Percentiles rank a stretch among this genome's conserved stretches.
These are phyloP conservation scores for Fusarium sp. DNA, from an alignment of 2,329 filamentous ascomycete species.

Conservation along the genomic window DNA sequence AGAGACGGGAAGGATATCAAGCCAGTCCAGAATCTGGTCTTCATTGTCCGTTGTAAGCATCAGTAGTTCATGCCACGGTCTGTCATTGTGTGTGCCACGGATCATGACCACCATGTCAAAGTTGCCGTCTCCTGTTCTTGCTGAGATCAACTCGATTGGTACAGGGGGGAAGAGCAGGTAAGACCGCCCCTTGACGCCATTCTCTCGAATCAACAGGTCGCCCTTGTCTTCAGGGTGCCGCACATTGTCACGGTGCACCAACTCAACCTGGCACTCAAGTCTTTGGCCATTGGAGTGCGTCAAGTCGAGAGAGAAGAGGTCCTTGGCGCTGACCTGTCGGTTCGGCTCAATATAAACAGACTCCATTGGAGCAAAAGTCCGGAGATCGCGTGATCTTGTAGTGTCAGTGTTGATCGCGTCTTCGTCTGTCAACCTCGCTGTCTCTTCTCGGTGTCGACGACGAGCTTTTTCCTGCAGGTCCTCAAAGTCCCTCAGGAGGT, in stretches of 20 bases:
- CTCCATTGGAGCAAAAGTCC: conserved; percentile 80
- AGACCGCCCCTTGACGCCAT: conserved; percentile 78
- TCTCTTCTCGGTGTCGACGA: conserved; percentile 74
- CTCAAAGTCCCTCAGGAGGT: conserved; percentile 71
- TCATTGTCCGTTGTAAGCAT: conserved; percentile 83
- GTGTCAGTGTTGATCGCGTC: conserved; percentile 88
- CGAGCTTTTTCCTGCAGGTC: conserved; percentile 83
- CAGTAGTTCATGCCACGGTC: conserved; percentile 88
- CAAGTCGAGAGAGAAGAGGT: conserved; percentile 89
- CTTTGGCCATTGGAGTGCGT: conserved; percentile 92
- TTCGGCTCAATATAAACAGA: conserved; percentile 81
- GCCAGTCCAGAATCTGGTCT: conserved; percentile 87
- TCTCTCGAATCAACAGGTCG: conserved; percentile 93
- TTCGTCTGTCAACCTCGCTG: conserved; percentile 84
- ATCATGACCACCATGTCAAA: conserved; percentile 90
- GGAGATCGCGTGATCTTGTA: conserved; percentile 83
- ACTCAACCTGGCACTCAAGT: conserved; percentile 89
- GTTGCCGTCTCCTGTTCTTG: conserved; percentile 79
- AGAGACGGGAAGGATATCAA: conserved; percentile 78
- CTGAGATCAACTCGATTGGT: conserved; percentile 80
- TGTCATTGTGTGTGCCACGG: conserved; percentile 75
- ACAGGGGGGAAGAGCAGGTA: conserved; percentile 96
- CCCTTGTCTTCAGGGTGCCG: conserved; percentile 77
- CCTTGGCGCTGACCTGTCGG: conserved; percentile 89
- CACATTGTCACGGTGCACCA: conserved; percentile 87